Evolutionary conservation across 2,329 filamentous ascomycete species (phyloP).

Genomic region (Onygenales sp.): DNA sequence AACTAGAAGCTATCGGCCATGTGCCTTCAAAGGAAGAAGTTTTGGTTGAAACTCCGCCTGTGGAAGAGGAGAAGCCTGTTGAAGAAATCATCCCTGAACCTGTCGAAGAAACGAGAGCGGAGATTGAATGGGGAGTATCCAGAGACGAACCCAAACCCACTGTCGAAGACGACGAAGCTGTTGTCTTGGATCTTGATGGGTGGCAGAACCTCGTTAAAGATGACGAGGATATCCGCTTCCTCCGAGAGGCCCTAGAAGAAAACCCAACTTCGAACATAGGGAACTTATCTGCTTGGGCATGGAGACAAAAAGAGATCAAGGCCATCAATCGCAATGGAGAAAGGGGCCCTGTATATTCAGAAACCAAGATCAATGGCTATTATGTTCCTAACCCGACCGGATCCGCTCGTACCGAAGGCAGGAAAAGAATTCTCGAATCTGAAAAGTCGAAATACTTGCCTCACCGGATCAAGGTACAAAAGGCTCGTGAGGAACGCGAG

Average conservation of each 20-base stretch:
- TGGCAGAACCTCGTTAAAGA: slow-evolving; percentile 62
- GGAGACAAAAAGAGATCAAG: slow-evolving; percentile 65
- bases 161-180: slow-evolving; percentile 54
- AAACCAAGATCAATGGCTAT: slow-evolving; percentile 52
- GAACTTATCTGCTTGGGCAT: slow-evolving; percentile 55
- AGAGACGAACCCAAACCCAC: slow-evolving; percentile 51
- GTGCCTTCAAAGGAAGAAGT: slow-evolving; percentile 3
- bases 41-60: slow-evolving; percentile 5
- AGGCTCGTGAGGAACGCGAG: slow-evolving; percentile 82
- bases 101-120: slow-evolving; percentile 31
- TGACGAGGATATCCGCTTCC: slow-evolving; percentile 53
- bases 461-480: slow-evolving; percentile 93
- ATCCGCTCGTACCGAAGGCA: slow-evolving; percentile 80
- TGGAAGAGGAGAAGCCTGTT: slow-evolving; percentile 11
- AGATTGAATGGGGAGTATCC: slow-evolving; percentile 54
- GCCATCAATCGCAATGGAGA: slow-evolving; percentile 52
- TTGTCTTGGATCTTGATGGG: slow-evolving; percentile 60
- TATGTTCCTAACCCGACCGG: slow-evolving; percentile 83
- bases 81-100: slow-evolving; percentile 8
- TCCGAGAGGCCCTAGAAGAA: slow-evolving; percentile 43
- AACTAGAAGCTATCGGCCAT: slow-evolving; percentile 8
- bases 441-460: slow-evolving; percentile 98
- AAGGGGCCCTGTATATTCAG: slow-evolving; percentile 43
- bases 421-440: slow-evolving; percentile 90
- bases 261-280: slow-evolving; percentile 41